Conservation (phyloP, 352 stramenopile genomes). For the Globisporangium mamillatum region DNA sequence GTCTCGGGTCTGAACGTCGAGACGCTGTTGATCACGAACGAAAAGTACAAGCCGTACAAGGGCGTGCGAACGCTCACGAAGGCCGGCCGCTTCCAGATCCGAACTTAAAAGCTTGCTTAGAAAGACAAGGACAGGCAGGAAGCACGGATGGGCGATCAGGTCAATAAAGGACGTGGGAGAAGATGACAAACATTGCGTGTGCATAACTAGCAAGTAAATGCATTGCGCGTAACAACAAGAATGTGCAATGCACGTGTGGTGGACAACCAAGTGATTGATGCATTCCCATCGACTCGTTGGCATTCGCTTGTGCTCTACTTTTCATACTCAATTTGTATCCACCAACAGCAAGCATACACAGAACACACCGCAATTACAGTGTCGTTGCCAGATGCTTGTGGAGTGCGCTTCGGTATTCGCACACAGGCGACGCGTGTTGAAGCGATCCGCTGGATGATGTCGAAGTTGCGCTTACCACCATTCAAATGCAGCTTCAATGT, state of each 20-base stretch:
- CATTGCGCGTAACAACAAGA: background rate
- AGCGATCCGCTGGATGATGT: conserved; percentile 3
- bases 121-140: background rate
- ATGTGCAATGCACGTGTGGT: background rate
- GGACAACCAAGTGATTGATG: background rate
- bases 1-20: conserved; percentile 95
- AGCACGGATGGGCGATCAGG: background rate
- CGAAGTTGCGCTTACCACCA: conserved; percentile 14
- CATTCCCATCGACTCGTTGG: background rate
- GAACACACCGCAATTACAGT: background rate
- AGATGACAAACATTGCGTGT: background rate
- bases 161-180: background rate
- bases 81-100: conserved; percentile 94
- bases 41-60: conserved; percentile 98
- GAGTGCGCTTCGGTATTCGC: conserved; percentile 4
- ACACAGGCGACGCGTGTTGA: conserved; percentile 1
- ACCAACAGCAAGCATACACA: background rate
- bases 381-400: background rate
- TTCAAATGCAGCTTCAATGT: conserved; percentile 12
- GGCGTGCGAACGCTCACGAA: conserved; percentile 96
- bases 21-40: conserved; percentile 93
- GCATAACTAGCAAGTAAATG: background rate
- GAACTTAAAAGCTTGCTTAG: conserved; percentile 49
- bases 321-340: background rate
- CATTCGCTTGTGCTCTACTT: background rate